Evolutionary conservation across 179 eudicot species (phyloP).

Genomic region (Gypsophila paniculata): DNA sequence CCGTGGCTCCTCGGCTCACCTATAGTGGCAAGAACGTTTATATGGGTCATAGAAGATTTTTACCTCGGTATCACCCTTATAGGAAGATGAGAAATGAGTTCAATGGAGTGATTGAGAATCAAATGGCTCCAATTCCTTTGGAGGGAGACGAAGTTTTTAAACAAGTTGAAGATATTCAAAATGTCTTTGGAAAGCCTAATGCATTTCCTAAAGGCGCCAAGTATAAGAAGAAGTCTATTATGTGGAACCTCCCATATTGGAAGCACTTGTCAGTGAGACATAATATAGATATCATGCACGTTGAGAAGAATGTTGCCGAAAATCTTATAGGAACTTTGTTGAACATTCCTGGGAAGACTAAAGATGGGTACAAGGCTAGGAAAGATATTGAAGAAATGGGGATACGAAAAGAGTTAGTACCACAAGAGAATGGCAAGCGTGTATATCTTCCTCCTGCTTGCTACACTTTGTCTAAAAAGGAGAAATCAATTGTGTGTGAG

Average conservation of each 20-base stretch:
- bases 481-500: background rate
- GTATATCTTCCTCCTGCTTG: slow-evolving; percentile 4
- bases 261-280: background rate
- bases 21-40: slow-evolving; percentile 1
- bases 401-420: background rate
- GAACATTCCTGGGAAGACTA: slow-evolving; percentile 12
- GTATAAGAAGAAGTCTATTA: background rate
- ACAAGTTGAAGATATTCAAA: too few species aligned
- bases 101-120: background rate
- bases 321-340: slow-evolving; percentile 8
- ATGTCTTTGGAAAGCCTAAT: too few species aligned
- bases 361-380: slow-evolving; percentile 14
- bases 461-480: slow-evolving; percentile 12
- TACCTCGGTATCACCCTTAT: background rate
- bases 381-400: slow-evolving; percentile 11
- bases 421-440: too few species aligned
- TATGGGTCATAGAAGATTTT: slow-evolving; percentile 5
- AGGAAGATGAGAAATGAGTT: background rate
- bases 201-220: too few species aligned
- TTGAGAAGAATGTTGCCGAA: slow-evolving; percentile 13
- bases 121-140: too few species aligned
- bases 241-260: background rate
- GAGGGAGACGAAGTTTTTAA: too few species aligned
- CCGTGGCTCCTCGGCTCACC: background rate
- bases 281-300: slow-evolving; percentile 6